Percentiles rank a stretch among this genome's conserved stretches.
Conservation (phyloP, 2,329 filamentous ascomycete genomes). For the Aspergillus hortae region DNA sequence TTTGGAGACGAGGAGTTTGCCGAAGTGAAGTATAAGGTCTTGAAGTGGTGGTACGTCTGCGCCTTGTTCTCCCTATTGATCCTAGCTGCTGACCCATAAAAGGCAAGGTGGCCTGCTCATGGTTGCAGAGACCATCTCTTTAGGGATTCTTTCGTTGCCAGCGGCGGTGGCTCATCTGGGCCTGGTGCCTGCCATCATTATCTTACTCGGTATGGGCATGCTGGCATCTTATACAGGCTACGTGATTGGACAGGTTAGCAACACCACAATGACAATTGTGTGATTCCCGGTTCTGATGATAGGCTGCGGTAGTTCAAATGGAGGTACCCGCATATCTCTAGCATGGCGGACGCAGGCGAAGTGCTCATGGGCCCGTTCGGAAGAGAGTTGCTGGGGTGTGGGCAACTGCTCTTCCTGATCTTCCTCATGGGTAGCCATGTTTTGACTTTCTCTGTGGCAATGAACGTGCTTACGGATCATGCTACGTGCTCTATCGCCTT, state of each 20-base stretch:
- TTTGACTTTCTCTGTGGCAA: slow-evolving; percentile 66
- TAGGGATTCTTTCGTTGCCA: slow-evolving; percentile 56
- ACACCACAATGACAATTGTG: too few relatives aligned
- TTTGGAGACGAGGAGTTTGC: slow-evolving; percentile 39
- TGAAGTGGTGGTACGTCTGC: slow-evolving; percentile 43
- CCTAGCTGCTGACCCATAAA: background rate
- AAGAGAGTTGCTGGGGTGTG: slow-evolving; percentile 59
- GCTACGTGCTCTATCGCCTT: slow-evolving; percentile 63
- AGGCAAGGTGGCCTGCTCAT: slow-evolving; percentile 50
- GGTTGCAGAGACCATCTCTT: slow-evolving; percentile 57
- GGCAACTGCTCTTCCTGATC: slow-evolving; percentile 62
- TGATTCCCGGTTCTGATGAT: too few relatives aligned
- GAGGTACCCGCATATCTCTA: slow-evolving; percentile 56
- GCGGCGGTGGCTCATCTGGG: slow-evolving; percentile 51
- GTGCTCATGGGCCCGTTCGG: slow-evolving; percentile 60
- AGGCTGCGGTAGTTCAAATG: slow-evolving; percentile 35
- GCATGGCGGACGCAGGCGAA: slow-evolving; percentile 65
- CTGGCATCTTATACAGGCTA: slow-evolving; percentile 59
- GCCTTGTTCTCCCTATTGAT: slow-evolving; percentile 23
- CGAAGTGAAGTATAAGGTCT: slow-evolving; percentile 50
- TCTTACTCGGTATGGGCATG: slow-evolving; percentile 52
- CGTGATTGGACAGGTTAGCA: slow-evolving; percentile 54
- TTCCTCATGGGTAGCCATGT: slow-evolving; percentile 72
- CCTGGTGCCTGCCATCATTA: slow-evolving; percentile 52
- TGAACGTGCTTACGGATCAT: slow-evolving; percentile 61